Evolutionary conservation across 2,329 filamentous ascomycete genomes (phyloP).

Genomic region (Botrytis fragariae): DNA sequence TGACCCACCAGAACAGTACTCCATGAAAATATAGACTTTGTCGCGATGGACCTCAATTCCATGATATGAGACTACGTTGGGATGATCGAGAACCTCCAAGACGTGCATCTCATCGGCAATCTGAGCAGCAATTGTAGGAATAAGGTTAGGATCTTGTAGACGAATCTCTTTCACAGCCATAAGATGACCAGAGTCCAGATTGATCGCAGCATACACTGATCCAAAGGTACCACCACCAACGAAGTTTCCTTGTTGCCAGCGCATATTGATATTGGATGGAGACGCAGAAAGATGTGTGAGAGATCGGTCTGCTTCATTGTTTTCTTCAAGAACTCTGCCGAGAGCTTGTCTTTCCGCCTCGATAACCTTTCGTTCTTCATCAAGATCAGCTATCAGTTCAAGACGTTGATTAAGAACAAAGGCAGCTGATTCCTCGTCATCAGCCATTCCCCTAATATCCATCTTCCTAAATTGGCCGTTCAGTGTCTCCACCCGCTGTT

Average conservation of each 20-base stretch:
- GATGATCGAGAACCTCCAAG: conserved; percentile 90
- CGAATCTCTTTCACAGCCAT: conserved; percentile 99
- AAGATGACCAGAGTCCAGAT: conserved; percentile 89
- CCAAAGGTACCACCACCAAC: conserved; percentile 96
- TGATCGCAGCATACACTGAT: conserved; percentile 95
- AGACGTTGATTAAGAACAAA: conserved; percentile 75
- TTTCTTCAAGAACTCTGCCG: conserved; percentile 87
- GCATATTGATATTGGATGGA: conserved; percentile 89
- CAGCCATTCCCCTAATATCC: conserved; percentile 69
- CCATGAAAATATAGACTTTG: conserved; percentile 99
- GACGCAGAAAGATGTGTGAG: conserved; percentile 91
- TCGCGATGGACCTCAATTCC: conserved; percentile 97
- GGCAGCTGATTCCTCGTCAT: conserved; percentile 81
- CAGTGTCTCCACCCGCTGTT: conserved; percentile 78
- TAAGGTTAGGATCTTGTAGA: conserved; percentile 91
- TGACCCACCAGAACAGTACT: conserved; percentile 95
- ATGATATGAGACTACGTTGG: conserved; percentile 96
- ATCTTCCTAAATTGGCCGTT: conserved; percentile 73
- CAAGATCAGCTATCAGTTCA: conserved; percentile 69
- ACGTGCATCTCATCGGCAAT: conserved; percentile 98
- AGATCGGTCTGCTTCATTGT: conserved; percentile 92
- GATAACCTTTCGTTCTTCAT: conserved; percentile 73
- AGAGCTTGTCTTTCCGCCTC: conserved; percentile 83
- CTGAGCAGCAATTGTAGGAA: conserved; percentile 88
- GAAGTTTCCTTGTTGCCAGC: conserved; percentile 99